Conservation (phyloP, 2,329 filamentous ascomycete genomes). For the Calonectria pteridis region DNA sequence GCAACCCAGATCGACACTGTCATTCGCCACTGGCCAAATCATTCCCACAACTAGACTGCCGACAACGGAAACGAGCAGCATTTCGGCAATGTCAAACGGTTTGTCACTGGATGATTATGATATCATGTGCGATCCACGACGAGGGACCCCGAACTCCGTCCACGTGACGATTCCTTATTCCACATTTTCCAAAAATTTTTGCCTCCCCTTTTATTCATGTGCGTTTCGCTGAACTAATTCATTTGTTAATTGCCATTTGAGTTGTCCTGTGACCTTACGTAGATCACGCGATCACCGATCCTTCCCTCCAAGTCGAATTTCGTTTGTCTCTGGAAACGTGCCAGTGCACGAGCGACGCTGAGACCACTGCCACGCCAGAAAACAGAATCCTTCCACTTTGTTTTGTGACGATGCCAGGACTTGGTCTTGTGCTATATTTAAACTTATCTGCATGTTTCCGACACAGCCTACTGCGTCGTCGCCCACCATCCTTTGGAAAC, state of each 20-base stretch:
- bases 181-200: background rate
- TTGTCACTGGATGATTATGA: background rate
- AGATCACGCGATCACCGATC: background rate
- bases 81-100: slow-evolving; percentile 6
- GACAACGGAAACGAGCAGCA: slow-evolving; percentile 19
- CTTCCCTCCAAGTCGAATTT: background rate
- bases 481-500: background rate
- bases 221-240: background rate
- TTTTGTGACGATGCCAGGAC: background rate
- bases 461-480: background rate
- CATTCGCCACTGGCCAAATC: slow-evolving; percentile 26
- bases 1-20: slow-evolving; percentile 34
- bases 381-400: background rate
- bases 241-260: background rate
- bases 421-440: background rate
- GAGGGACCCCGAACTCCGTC: background rate
- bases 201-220: background rate
- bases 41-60: slow-evolving; percentile 12
- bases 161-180: background rate
- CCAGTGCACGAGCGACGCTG: background rate
- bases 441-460: background rate
- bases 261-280: background rate
- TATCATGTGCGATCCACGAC: background rate
- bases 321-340: background rate
- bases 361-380: background rate